Base-by-base conservation (phyloP, 2,329 filamentous ascomycete species). In the Drechslerella coelobrocha region DNA sequence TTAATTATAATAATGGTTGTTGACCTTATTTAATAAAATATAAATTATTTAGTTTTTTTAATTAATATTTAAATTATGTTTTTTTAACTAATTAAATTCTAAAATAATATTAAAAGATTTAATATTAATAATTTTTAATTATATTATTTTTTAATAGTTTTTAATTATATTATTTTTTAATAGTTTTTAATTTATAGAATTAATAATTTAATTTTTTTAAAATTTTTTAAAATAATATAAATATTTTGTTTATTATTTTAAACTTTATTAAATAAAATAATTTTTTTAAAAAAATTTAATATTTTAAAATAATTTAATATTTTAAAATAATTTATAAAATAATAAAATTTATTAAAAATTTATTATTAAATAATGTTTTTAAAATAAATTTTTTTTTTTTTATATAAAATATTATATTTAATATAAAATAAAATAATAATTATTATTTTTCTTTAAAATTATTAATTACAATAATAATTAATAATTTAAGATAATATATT, bases 381-480 rank as follows among this genome's bases (percentile, higher is more conserved):
- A 34, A 34, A 34, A 7, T 34, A 34, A 23, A 31, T 41, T 19
- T 10, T 37, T 39, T 10, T 43, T n/a, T n/a, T n/a, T n/a, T n/a
- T n/a, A n/a, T n/a, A n/a, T n/a, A n/a, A n/a, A 45, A 12, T 23
- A 57, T 57, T 43, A 43, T 29, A 45, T 10, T 27, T 43, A 26
- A 27, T 43, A n/a, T 45, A 43, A 43, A 43, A 27, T 31, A 45
- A 29, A 43, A 45, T 14, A 34, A 34, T 8, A 57, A 26, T 8
- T 19, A 55, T 14, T 23, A 53, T 53, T 31, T 45, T 45, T n/a
- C 21, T n/a, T n/a, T 31, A 55, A 39, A 39, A 41, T 31, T 24
- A 43, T 26, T 24, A 23, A 10, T 26, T 39, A 39, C 21, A 9
- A 17, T 26, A 4, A 26, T 29, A n/a, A 14, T 27, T 52, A 31